Conservation (phyloP, 495 filamentous ascomycete species). For the Antarctomyces pellizariae region DNA sequence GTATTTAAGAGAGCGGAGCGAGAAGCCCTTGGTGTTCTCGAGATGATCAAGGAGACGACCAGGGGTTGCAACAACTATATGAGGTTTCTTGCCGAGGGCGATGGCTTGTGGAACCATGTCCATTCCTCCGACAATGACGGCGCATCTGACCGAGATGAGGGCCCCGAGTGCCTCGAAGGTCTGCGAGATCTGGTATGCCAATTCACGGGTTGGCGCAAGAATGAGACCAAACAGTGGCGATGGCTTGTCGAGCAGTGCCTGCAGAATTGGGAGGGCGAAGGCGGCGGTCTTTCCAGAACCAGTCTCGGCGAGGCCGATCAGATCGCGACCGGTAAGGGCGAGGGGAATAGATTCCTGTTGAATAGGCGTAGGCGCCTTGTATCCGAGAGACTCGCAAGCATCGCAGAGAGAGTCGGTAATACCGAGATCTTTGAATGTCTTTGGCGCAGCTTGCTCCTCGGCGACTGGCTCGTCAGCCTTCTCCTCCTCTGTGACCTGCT, state of each 20-base stretch:
- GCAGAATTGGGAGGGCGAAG: constrained; percentile 74
- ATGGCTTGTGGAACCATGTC: constrained; percentile 85
- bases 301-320: constrained; percentile 87
- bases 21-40: constrained; percentile 93
- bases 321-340: constrained; percentile 57
- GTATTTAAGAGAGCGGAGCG: constrained; percentile 51
- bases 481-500: constrained; percentile 1
- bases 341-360: constrained; percentile 57
- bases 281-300: constrained; percentile 87
- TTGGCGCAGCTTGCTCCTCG: constrained; percentile 14
- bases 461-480: constrained; percentile 2
- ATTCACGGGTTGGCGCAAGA: constrained; percentile 75
- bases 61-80: constrained; percentile 73
- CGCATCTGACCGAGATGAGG: constrained; percentile 53
- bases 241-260: constrained; percentile 66
- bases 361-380: constrained; percentile 63
- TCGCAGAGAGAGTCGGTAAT: constrained; percentile 75
- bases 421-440: constrained; percentile 68
- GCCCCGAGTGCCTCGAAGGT: constrained; percentile 66
- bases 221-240: constrained; percentile 56
- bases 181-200: constrained; percentile 75
- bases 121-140: constrained; percentile 75
- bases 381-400: constrained; percentile 58
- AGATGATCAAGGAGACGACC: constrained; percentile 81
- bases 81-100: constrained; percentile 73